A percentile compares a stretch with the other conserved stretches of the same genome.
These are phyloP conservation scores for Anisogramma anomala DNA, from an alignment of 2,329 filamentous ascomycete genomes.

Conservation along the genomic window DNA sequence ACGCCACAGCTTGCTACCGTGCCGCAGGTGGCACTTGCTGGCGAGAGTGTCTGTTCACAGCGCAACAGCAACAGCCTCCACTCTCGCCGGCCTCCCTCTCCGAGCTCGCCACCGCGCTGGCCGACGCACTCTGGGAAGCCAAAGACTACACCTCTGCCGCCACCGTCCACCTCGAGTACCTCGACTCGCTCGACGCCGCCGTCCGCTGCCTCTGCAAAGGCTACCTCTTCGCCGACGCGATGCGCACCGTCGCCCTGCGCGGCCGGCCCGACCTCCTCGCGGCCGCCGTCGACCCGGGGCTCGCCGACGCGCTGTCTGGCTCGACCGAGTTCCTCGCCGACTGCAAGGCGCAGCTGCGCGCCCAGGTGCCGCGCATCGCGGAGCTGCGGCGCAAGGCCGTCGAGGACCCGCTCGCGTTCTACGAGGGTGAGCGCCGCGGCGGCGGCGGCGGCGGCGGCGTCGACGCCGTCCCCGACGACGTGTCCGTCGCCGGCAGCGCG, in stretches of 20 bases:
- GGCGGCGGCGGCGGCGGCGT: slow-evolving; percentile 18
- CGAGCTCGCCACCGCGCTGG: slow-evolving; percentile 61
- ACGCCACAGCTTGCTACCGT: slow-evolving; percentile 74
- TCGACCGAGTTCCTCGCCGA: slow-evolving; percentile 89
- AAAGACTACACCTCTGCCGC: slow-evolving; percentile 77
- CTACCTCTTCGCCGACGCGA: slow-evolving; percentile 79
- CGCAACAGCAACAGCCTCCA: slow-evolving; percentile 52
- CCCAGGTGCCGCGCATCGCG: slow-evolving; percentile 74
- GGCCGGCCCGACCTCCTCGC: slow-evolving; percentile 50
- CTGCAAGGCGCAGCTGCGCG: slow-evolving; percentile 72
- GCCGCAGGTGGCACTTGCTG: slow-evolving; percentile 65
- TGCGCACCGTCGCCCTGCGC: slow-evolving; percentile 58
- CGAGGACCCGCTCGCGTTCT: slow-evolving; percentile 79
- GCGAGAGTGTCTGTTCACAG: slow-evolving; percentile 80
- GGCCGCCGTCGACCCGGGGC: slow-evolving; percentile 61
- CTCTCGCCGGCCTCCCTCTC: slow-evolving; percentile 48
- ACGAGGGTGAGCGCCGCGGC: slow-evolving; percentile 65
- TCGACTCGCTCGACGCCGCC: slow-evolving; percentile 58
- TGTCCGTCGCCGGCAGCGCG: slow-evolving; percentile 70
- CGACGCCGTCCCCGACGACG: slow-evolving; percentile 69
- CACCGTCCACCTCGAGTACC: slow-evolving; percentile 69
- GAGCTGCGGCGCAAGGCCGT: slow-evolving; percentile 73
- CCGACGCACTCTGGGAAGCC: slow-evolving; percentile 67
- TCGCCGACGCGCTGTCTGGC: slow-evolving; percentile 68
- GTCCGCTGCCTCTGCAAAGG: slow-evolving; percentile 75